phyloP scores from a whole-genome alignment of 2,329 filamentous ascomycete species.

The Dothiorella sarmentorum region DNA sequence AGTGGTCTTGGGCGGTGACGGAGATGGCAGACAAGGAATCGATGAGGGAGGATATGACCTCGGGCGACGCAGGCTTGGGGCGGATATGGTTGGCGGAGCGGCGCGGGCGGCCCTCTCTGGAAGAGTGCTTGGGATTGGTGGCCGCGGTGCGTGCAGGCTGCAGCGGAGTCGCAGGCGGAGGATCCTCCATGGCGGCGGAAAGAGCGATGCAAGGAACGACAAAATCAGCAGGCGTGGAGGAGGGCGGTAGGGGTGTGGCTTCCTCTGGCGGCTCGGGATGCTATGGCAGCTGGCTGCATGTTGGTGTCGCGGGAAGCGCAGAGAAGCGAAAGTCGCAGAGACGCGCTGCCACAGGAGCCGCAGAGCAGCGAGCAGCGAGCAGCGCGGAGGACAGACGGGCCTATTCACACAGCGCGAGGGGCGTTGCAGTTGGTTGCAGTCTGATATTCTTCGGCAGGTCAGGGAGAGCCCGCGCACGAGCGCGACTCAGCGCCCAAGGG shows the following conservation, averaged over 20 bases:
- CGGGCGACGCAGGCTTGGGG: conserved; percentile 52
- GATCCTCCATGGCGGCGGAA: conserved; percentile 10
- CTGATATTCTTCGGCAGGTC: conserved; percentile 10
- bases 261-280: conserved; percentile 5
- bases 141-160: not conserved
- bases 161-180: not conserved
- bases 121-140: conserved; percentile 22
- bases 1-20: conserved; percentile 64
- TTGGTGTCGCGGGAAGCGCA: not conserved
- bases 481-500: no score
- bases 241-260: conserved; percentile 2
- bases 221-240: not conserved
- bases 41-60: conserved; percentile 65
- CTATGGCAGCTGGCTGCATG: conserved; percentile 5
- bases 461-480: conserved; percentile 5
- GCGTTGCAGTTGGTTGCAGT: not conserved
- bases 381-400: conserved; percentile 2
- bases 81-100: conserved; percentile 36
- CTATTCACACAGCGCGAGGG: conserved; percentile 2
- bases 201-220: not conserved
- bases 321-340: not conserved
- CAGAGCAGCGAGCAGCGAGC: not conserved
- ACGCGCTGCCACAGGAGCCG: conserved; percentile 6
- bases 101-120: conserved; percentile 24
- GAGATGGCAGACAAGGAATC: conserved; percentile 59